Percentiles rank a stretch among this genome's conserved stretches.
phyloP scores from a whole-genome alignment of 2,329 filamentous ascomycete species.

The Phaeophleospora eucalypticola region DNA sequence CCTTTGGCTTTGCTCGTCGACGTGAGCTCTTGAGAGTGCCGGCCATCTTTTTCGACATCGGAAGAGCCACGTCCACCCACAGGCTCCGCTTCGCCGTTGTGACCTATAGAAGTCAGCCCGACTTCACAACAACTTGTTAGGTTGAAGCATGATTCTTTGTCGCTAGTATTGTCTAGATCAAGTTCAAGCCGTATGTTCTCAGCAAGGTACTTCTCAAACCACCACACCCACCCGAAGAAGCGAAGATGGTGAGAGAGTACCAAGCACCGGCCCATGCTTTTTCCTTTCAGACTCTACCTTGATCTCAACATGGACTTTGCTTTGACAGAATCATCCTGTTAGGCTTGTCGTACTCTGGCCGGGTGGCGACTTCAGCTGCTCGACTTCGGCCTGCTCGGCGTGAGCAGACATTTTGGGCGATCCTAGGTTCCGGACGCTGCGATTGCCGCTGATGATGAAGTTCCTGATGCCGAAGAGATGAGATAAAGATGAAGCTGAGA shows the following conservation, averaged over 20 bases:
- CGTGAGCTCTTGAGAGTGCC: background rate
- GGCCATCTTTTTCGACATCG: slow-evolving; percentile 19
- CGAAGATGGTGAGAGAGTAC: slow-evolving; percentile 5
- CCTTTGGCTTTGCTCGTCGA: background rate
- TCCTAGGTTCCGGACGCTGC: background rate
- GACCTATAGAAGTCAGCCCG: slow-evolving; percentile 35
- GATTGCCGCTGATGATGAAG: background rate
- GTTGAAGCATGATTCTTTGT: slow-evolving; percentile 48
- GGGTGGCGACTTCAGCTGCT: background rate
- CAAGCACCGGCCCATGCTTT: slow-evolving; percentile 37
- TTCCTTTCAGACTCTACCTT: slow-evolving; percentile 24
- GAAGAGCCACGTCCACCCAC: background rate
- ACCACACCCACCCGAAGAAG: background rate
- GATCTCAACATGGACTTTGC: background rate
- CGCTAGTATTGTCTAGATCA: slow-evolving; percentile 53
- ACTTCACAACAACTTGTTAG: slow-evolving; percentile 4
- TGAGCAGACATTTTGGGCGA: background rate
- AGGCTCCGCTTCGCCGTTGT: slow-evolving; percentile 14
- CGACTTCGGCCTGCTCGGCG: background rate
- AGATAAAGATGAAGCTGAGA: background rate
- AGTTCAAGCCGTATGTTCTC: slow-evolving; percentile 53
- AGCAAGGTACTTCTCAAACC: slow-evolving; percentile 33
- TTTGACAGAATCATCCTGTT: background rate
- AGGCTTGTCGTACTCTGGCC: background rate
- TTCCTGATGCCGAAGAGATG: background rate